Base-by-base conservation (phyloP, 805 yeast species). In the Saccharomycopsis fibuligera region DNA sequence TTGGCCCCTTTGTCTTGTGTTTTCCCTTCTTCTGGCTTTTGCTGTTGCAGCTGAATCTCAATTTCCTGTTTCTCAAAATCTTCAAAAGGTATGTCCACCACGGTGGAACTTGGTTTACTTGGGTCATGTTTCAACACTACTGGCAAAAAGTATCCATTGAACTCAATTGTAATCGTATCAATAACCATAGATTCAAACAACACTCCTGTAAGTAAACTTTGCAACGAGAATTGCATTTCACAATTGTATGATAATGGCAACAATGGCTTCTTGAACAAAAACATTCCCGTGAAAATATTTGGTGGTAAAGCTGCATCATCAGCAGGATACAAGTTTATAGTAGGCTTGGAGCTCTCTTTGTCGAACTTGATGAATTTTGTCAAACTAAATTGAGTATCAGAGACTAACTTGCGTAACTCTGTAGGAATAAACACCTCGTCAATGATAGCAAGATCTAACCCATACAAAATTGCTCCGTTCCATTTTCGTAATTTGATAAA, bases 401-500 rank as follows among this genome's bases (percentile, higher is more conserved):
- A 31, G 16, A 33, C 12, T 4, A 2, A 12, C 17, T 14, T 37
- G 31, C 39, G 17, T 22, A 12, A 5, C n/a, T n/a, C n/a, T n/a
- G n/a, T n/a, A 14, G 36, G 12, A 47, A 46, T 30, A 56, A n/a
- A 23, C 44, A 29, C 9, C 24, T 52, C 48, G 3, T 60, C 56
- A 16, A 68, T 38, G 3, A 63, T 49, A 30, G 62, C 55, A 22
- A 73, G 46, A 43, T 70, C 68, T 12, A 70, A 44, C 9, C 62
- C 57, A 43, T 64, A 65, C 21, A 60, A 35, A 19, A 64, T 57
- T 0, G 72, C 62, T 21, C 67, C 72, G 54, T 54, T 62, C 45
- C 49, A 49, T 42, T 64, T 64, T 5, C 57, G 54, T 41, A 70
- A 50, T 31, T 62, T 54, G 5, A 61, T 41, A 35, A 66, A 71